Evolutionary conservation across 495 filamentous ascomycete species (phyloP), one percentile per base, ranked within the genome.

Genomic region (Lophiostoma macrostomum): DNA sequence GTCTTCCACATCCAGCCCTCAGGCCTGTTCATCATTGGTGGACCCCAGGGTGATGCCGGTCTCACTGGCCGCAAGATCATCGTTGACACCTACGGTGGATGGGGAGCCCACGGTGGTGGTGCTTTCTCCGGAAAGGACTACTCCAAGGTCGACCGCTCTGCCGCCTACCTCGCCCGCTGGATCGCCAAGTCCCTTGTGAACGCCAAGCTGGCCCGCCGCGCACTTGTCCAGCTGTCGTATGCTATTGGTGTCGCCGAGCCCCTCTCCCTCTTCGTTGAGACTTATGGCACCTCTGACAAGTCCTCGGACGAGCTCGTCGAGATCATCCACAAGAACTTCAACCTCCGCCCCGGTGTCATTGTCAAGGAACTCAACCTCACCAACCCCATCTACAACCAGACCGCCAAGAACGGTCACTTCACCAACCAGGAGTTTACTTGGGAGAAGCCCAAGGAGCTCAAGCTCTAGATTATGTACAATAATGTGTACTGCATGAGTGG

Each of bases 51-150:
- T 82, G 93, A 98, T 68, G 93, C 93, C 66, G 93, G 93, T 82
- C 81, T 98, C 45, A 98, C 93, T 59, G 93, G 93, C 73, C 91
- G 93, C 71, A 98, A 98, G 83, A 98, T 98, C 81, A 98, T 98
- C 67, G 93, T 98, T 70, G 93, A 98, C 76, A 97, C 93, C 74
- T 98, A 98, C 78, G 93, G 93, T 78, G 93, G 93, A 66, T 98
- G 93, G 93, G 93, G 93, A 77, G 93, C 93, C 63, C 93, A 98
- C 80, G 93, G 93, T 81, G 93, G 93, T 77, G 93, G 93, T 82
- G 93, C 93, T 73, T 98, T 98, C 86, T 97, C 93, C 68, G 93
- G 93, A 69, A 98, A 98, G 84, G 93, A 98, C 73, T 98, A 96
- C 87, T 95, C 90, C 76, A 98, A 98, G 81, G 93, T 98, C 74